Base-by-base conservation (phyloP, 2,329 filamentous ascomycete genomes). In the Teratosphaeriaceae sp. region DNA sequence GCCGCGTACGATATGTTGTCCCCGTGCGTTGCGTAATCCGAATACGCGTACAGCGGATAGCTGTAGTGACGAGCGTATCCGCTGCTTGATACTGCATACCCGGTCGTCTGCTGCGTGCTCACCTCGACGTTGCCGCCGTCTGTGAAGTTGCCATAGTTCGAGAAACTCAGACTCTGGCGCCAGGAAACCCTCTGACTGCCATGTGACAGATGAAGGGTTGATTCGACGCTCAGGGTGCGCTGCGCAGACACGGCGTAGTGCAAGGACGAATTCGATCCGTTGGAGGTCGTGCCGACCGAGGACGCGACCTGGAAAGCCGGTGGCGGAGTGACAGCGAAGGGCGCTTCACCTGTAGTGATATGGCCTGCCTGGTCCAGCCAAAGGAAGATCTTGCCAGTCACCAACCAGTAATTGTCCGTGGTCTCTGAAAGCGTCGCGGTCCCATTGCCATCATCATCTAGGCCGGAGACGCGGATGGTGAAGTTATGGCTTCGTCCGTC, bases 361-460 rank as follows among this genome's bases (percentile, higher is more conserved):
- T 69, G 72, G 7, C 61, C 65, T 5, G 61, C 58, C 2, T 65
- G 50, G 52, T 82, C 79, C 0, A 82, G 70, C 79, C 85, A 92
- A n/a, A 88, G 53, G 58, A 92, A 90, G 9, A 90, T 70, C 62
- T 89, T 92, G 29, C 84, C 86, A 0, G 82, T 84, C 2, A 92
- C 74, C 13, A 84, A 74, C 87, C 86, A 92, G 55, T 79, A 79
- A 41, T 71, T 74, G n/a, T 72, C 76, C 2, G 84, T 78, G 0
- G 71, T 72, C 18, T 73, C 61, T 1, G 75, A 75, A 5, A 84
- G 59, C 1, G 56, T 60, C 1, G 71, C 75, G 16, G 58, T 63
- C 6, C 70, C 71, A 11, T 65, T 59, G 1, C 69, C 70, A 42
- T 74, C 65, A 49, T 85, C 78, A 35, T 79, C 64, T 7, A 89